Conservation (phyloP, 768 basidiomycete species). For the Kwoniella mangroviensis region DNA sequence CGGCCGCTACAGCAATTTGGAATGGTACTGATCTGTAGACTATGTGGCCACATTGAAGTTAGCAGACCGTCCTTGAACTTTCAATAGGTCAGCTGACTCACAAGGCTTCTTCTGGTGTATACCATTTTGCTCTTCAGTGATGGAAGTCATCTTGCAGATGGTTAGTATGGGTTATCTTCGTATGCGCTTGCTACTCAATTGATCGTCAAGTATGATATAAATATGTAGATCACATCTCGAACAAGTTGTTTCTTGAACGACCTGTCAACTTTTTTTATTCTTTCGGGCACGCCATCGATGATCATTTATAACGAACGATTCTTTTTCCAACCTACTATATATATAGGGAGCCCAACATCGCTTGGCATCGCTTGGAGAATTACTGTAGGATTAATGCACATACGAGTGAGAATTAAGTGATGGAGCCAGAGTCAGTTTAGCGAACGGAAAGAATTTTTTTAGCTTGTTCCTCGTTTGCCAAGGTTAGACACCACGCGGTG, state of each 20-base stretch:
- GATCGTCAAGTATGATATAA: not conserved
- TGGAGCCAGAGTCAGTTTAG: too few relatives aligned
- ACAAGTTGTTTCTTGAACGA: not conserved
- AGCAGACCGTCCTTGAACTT: not conserved
- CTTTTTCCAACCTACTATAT: not conserved
- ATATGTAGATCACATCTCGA: not conserved
- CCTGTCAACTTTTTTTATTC: not conserved
- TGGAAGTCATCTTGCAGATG: not conserved
- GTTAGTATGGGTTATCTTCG: not conserved
- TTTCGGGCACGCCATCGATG: slow-evolving; percentile 12
- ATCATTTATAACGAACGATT: not conserved
- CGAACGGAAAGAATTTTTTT: not conserved
- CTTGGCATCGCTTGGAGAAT: not conserved
- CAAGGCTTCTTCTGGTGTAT: not conserved
- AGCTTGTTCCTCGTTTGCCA: not conserved
- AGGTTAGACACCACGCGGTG: not conserved
- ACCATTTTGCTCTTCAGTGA: not conserved
- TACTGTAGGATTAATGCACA: too few relatives aligned
- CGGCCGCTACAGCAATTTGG: slow-evolving; percentile 28
- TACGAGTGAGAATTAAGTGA: too few relatives aligned
- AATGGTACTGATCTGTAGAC: slow-evolving; percentile 33
- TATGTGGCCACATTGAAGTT: not conserved
- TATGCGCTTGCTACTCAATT: not conserved
- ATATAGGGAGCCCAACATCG: not conserved
- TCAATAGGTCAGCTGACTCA: not conserved